A percentile compares a stretch with the other conserved stretches of the same genome.
Evolutionary conservation across 306 rosid genomes (phyloP).

Genomic region (Acacia melanoxylon): DNA sequence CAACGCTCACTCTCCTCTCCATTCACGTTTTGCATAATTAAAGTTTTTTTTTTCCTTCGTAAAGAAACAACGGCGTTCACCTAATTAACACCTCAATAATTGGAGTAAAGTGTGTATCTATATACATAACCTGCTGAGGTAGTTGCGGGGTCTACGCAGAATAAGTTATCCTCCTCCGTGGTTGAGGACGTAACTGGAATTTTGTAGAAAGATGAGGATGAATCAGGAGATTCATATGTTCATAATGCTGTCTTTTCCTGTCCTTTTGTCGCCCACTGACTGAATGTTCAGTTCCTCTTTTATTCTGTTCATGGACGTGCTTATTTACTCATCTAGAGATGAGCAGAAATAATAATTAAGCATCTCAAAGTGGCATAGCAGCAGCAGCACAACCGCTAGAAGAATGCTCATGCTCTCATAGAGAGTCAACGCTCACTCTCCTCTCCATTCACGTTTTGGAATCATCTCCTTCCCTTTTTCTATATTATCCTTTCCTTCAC

Average conservation of each 20-base stretch:
- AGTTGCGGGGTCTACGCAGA: conserved; percentile 26
- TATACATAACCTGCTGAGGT: conserved; percentile 37
- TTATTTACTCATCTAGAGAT: conserved; percentile 46
- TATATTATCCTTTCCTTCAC: too few relatives aligned
- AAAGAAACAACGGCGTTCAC: not conserved
- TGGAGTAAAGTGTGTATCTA: not conserved
- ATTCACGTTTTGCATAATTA: not conserved
- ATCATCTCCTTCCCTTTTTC: too few relatives aligned
- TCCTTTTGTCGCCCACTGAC: conserved; percentile 38
- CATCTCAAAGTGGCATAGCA: not conserved
- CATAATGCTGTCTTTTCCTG: conserved; percentile 43
- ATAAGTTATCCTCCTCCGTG: conserved; percentile 22
- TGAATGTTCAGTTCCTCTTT: conserved; percentile 43
- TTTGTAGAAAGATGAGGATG: conserved; percentile 73
- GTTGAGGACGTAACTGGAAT: conserved; percentile 35
- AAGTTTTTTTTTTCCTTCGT: not conserved
- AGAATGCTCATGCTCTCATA: too few relatives aligned
- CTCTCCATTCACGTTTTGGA: too few relatives aligned
- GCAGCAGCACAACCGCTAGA: not conserved
- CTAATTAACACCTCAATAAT: not conserved
- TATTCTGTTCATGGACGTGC: conserved; percentile 44
- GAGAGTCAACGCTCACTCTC: too few relatives aligned
- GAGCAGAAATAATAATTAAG: not conserved
- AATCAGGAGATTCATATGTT: conserved; percentile 59
- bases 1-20: too few relatives aligned